Conservation (phyloP, 129 eudicot species). For the Centrapalus pauciflorus region DNA sequence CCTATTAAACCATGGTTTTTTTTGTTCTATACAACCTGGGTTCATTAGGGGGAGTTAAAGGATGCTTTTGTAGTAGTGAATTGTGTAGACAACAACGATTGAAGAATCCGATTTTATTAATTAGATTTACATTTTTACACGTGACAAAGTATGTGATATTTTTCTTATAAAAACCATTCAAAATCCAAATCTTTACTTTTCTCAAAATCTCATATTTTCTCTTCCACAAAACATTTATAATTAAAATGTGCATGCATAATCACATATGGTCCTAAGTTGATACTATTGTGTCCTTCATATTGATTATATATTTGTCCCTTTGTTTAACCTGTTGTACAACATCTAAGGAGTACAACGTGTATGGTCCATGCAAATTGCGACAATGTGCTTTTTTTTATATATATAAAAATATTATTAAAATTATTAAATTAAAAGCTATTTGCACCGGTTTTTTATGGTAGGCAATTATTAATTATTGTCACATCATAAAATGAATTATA, state of each 20-base stretch:
- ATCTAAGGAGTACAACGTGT: neutral
- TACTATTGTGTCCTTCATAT: neutral
- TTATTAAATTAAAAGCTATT: slow-evolving; percentile 7
- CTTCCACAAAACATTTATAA: neutral
- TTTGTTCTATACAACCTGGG: no score
- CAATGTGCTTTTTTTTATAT: neutral
- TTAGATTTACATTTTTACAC: no score
- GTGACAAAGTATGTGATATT: no score
- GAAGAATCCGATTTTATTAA: no score
- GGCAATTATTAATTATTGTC: slow-evolving; percentile 7
- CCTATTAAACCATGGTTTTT: no score
- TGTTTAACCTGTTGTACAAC: neutral
- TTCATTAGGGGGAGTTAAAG: no score
- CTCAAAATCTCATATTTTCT: neutral
- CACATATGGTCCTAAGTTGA: neutral
- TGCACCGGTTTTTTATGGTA: neutral
- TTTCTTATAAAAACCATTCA: no score
- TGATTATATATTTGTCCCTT: neutral
- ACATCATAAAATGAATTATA: neutral
- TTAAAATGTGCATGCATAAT: neutral
- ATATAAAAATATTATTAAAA: no score
- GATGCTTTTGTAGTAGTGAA: no score
- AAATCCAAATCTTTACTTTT: neutral
- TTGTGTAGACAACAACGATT: no score
- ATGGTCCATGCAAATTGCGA: neutral